Percentiles rank a stretch among this genome's conserved stretches.
Conservation (phyloP, 352 stramenopile species). For the Plasmopara viticola region DNA sequence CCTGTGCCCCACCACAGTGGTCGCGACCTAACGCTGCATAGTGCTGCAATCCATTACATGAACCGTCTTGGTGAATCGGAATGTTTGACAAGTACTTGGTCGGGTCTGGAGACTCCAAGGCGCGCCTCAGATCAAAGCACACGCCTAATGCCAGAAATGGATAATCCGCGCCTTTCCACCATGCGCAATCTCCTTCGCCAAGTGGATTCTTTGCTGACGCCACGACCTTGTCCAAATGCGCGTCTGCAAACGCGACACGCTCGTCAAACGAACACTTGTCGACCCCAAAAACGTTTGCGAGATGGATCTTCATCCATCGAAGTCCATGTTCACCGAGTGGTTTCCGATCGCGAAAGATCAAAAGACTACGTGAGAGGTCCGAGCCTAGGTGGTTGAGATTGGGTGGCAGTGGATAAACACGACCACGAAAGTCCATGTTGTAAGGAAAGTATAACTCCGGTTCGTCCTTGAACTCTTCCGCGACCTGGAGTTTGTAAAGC, state of each 20-base stretch:
- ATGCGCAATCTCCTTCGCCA: conserved; percentile 59
- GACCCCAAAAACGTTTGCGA: conserved; percentile 86
- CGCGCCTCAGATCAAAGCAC: conserved; percentile 94
- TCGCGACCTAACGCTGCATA: conserved; percentile 98
- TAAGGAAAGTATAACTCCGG: conserved; percentile 98
- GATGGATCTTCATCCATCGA: conserved; percentile 98
- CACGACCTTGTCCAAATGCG: conserved; percentile 92
- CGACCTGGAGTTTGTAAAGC: conserved; percentile 94
- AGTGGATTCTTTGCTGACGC: conserved; percentile 88
- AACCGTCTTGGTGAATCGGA: conserved; percentile 97
- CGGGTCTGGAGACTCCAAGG: conserved; percentile 91
- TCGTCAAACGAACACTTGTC: conserved; percentile 97
- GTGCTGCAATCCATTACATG: conserved; percentile 99
- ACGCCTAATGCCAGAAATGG: conserved; percentile 97
- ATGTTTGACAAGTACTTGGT: conserved; percentile 93
- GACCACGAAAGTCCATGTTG: conserved; percentile 99
- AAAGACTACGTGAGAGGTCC: conserved; percentile 95
- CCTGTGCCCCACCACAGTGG: conserved; percentile 88
- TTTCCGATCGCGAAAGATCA: conserved; percentile 95
- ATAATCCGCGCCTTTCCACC: conserved; percentile 97
- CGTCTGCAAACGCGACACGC: conserved; percentile 91
- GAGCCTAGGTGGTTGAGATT: conserved; percentile 98
- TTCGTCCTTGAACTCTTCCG: conserved; percentile 94
- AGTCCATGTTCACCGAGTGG: conserved; percentile 92
- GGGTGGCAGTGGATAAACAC: conserved; percentile 97